Evolutionary conservation across 1,284 basidiomycete species (phyloP).

Genomic region (Rhodotorula sp.): DNA sequence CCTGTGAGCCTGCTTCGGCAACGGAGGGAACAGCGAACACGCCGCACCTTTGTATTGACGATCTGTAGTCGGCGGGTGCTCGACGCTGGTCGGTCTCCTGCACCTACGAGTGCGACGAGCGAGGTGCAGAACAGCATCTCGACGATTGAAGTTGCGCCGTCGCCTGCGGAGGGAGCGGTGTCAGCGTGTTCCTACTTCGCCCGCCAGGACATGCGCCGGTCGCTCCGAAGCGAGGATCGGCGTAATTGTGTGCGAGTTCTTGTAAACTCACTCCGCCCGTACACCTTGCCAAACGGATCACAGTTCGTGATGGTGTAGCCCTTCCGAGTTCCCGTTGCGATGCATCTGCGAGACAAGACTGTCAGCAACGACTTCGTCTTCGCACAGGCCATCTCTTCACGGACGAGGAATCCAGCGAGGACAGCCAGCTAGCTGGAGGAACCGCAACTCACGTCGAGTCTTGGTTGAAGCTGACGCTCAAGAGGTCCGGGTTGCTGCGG

Average conservation of each 20-base stretch:
- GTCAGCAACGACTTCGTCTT: neutral
- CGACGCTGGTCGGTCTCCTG: slow-evolving; percentile 62
- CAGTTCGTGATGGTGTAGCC: slow-evolving; percentile 97
- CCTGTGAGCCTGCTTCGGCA: neutral
- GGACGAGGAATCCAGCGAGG: too few relatives aligned
- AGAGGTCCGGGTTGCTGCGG: slow-evolving; percentile 42
- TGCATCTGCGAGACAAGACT: slow-evolving; percentile 60
- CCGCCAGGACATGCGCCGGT: neutral
- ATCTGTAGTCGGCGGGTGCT: slow-evolving; percentile 92
- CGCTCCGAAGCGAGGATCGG: neutral
- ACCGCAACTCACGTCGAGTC: slow-evolving; percentile 38
- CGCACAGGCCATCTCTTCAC: neutral
- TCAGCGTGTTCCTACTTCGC: too few relatives aligned
- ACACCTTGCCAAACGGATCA: slow-evolving; percentile 94
- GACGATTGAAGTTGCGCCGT: slow-evolving; percentile 89
- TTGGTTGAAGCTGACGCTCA: slow-evolving; percentile 46
- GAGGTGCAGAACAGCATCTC: slow-evolving; percentile 99
- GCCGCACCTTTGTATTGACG: slow-evolving; percentile 87
- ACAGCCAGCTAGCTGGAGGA: neutral
- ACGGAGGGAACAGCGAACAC: neutral
- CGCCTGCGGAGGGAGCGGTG: slow-evolving; percentile 57
- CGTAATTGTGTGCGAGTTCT: neutral
- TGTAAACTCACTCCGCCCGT: slow-evolving; percentile 75
- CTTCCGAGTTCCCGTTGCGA: slow-evolving; percentile 90
- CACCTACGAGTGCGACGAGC: slow-evolving; percentile 91